Base-by-base conservation (phyloP, 139 green algal genomes). In the Coelastrella sp. region DNA sequence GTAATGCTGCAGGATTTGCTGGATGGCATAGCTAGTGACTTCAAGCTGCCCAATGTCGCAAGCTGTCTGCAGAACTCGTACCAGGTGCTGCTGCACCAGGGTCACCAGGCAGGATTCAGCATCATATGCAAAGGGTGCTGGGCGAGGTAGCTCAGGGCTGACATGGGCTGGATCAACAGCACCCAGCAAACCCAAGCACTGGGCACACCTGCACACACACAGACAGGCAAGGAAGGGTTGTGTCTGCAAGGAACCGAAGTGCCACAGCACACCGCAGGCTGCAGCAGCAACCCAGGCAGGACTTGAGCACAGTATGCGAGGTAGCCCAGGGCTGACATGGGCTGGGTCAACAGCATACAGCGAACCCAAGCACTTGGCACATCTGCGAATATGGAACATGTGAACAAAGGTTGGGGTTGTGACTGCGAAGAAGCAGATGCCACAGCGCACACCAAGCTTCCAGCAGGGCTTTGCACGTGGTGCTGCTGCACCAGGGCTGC, bases 101-200 rank as follows among this genome's bases (percentile, higher is more conserved):
- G 76, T 8, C 65, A 94, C 76, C 68, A 90, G 19, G n/a, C 91
- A 90, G 47, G 2, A 7, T 76, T 87, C 61, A 7, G 83, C 22
- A 17, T 17, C 7, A 65, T 68, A 65, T 5, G 75, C 23, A 68
- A 90, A 82, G 23, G 80, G 58, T 7, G 59, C n/a, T 19, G 65
- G 59, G n/a, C 76, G 81, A 13, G 80, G 80, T 7, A 94, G 91
- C 58, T 92, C 78, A 6, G 96, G 57, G 0, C 57, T 20, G 17
- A 98, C 59, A 0, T 95, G 90, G 0, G 94, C 92, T 1, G 97
- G 97, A 92, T 98, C 97, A 14, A 98, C 90, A 6, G 97, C 96
- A 3, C 97, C 96, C 57, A 98, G 80, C 88, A 98, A 80, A 8
- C 97, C 97, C 88, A 98, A 92, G 91, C 94, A 97, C 91, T 97